These are phyloP conservation scores for Rehmannia glutinosa DNA, from an alignment of 257 asterid genomes.

Conservation along the genomic window DNA sequence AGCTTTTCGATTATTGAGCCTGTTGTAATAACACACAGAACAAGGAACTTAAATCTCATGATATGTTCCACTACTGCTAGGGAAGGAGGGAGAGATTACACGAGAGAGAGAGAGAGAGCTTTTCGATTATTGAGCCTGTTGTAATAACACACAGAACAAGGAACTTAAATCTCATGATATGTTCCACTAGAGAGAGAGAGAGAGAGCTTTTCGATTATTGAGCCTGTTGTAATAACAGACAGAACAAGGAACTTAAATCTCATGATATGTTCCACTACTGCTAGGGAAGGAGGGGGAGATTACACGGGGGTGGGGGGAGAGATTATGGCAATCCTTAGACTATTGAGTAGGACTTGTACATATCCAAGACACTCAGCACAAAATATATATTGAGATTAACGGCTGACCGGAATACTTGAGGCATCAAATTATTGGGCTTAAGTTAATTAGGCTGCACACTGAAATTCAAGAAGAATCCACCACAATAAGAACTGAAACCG, in stretches of 20 bases:
- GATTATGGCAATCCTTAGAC: background rate
- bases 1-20: slow-evolving; percentile 98
- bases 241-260: background rate
- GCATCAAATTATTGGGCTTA: background rate
- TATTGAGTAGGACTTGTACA: background rate
- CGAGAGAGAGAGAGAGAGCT: too few species aligned
- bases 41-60: background rate
- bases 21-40: slow-evolving; percentile 24
- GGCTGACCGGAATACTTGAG: background rate
- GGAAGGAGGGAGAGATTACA: too few species aligned
- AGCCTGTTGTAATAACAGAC: slow-evolving; percentile 54
- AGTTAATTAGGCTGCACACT: background rate
- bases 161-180: too few species aligned
- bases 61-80: background rate
- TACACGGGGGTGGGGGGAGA: too few species aligned
- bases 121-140: too few species aligned
- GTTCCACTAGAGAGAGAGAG: too few species aligned
- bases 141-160: too few species aligned
- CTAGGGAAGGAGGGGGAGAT: too few species aligned
- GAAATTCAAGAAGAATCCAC: background rate
- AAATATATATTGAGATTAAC: too few species aligned
- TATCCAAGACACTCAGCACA: too few species aligned
- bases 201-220: slow-evolving; percentile 95
- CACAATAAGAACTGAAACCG: too few species aligned
- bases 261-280: background rate